Base-by-base conservation (phyloP, 2,329 filamentous ascomycete genomes). In the Sclerotiophoma versabilis region DNA sequence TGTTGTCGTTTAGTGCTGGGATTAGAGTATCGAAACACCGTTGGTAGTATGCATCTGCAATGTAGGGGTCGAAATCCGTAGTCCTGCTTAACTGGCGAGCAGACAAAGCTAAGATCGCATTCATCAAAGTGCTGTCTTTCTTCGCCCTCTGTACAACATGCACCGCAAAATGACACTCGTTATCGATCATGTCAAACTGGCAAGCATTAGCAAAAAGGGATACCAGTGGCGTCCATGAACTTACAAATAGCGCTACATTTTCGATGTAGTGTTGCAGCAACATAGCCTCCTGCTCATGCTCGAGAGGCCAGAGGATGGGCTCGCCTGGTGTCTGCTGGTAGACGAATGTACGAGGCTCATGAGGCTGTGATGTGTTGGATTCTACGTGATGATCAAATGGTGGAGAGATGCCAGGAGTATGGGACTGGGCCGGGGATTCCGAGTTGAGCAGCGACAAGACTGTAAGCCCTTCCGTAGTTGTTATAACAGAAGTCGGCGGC, bases 1-100 rank as follows among this genome's bases (percentile, higher is more conserved):
- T 71, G 27, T 71, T 72, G 22, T 78, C 68, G 51, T 76, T 72
- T 2, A 79, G 56, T 1, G 73, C 71, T 2, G 76, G 76, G 3
- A 78, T 78, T 15, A 78, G 49, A 2, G 73, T 76, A 22, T 75
- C 64, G 23, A 78, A 73, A 47, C 76, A 78, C 4, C 68, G 66
- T 51, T 77, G 72, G 38, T 77, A 77, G 49, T 78, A 77, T 4
- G 73, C 72, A 56, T 77, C 76, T 6, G 76, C 75, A 10, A 77
- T 71, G 41, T 73, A 76, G 5, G 76, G 67, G 49, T 78, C 75
- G 43, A 77, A 77, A 12, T 66, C 60, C 1, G 68, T 66, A 9
- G 72, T 77, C 6, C 74, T 71, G 52, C 76, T 77, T 12, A 78
- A 62, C 50, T 78, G 76, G 23, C 75, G 75, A 15, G 76, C 76